Evolutionary conservation across 108 stramenopile genomes (phyloP), one percentile per base, ranked within the genome.

Genomic region (Nitzschia sp.): DNA sequence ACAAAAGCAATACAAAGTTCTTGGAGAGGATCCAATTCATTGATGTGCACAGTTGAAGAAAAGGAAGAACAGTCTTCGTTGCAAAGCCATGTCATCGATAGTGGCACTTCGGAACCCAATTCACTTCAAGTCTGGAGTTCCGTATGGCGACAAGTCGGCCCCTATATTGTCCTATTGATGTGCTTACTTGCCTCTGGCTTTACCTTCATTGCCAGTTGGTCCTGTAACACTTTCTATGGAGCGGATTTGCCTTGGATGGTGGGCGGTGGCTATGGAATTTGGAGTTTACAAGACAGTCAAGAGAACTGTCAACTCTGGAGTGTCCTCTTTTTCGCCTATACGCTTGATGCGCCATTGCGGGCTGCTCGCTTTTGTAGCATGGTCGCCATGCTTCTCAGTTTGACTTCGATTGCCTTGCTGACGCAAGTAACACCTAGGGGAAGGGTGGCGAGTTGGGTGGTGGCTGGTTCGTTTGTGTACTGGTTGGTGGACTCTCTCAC

Each of bases 231-330:
- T 9, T 62, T 62, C 43, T 62, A 22, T 62, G 61, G 61, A 19
- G 61, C 61, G 21, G 61, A 62, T 14, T 20, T 46, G 41, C 61
- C 43, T 17, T 62, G 43, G 41, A 11, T 46, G 22, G 41, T 44
- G 2, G 61, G 61, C 10, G 61, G 61, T 46, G 61, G 61, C 1
- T 62, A 62, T 8, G 61, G 61, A 26, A 62, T 62, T 46, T 62
- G 61, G 61, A 22, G 21, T 43, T 62, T 62, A 39, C 21, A 62
- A 62, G 61, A 62, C 24, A 44, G 21, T 38, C 21, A 46, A 10
- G 17, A 62, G n/a, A 52, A 55, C 0, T 75, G 74, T 44, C 74
- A 75, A 42, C 40, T 61, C 52, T 75, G 74, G 74, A 57, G 69
- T 62, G 67, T 63, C 37, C 37, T 75, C 17, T 75, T 68, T 69